phyloP scores from a whole-genome alignment of 768 basidiomycete species.

The Auricularia sp. region DNA sequence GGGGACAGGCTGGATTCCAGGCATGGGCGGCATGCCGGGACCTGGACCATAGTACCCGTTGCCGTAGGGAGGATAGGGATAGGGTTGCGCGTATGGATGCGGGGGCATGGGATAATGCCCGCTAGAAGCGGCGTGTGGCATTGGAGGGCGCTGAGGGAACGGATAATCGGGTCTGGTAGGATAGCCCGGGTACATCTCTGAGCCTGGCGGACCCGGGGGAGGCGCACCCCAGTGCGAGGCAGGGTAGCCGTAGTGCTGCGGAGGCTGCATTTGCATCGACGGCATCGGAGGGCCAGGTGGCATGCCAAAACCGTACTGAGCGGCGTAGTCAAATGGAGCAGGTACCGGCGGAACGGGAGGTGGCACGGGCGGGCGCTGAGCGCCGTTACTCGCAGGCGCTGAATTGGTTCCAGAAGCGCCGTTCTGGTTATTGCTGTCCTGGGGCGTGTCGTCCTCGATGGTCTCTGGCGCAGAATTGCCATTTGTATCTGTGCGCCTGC shows the following conservation, averaged over 20 bases:
- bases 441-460: background rate
- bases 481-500: background rate
- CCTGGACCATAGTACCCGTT: background rate
- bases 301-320: background rate
- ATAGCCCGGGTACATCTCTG: background rate
- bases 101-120: background rate
- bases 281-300: background rate
- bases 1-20: background rate
- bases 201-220: background rate
- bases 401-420: background rate
- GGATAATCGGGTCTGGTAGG: background rate
- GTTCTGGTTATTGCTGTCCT: background rate
- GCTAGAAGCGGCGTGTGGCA: background rate
- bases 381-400: background rate
- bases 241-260: background rate
- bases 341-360: background rate
- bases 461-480: background rate
- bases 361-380: background rate
- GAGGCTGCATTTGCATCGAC: background rate
- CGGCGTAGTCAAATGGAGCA: background rate
- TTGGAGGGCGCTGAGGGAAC: background rate
- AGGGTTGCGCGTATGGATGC: background rate
- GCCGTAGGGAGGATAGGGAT: background rate
- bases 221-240: background rate
- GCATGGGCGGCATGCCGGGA: background rate